phyloP scores from a whole-genome alignment of 371 early-diverging fungal species.

The Ecytonucleospora hepatopenaei region DNA sequence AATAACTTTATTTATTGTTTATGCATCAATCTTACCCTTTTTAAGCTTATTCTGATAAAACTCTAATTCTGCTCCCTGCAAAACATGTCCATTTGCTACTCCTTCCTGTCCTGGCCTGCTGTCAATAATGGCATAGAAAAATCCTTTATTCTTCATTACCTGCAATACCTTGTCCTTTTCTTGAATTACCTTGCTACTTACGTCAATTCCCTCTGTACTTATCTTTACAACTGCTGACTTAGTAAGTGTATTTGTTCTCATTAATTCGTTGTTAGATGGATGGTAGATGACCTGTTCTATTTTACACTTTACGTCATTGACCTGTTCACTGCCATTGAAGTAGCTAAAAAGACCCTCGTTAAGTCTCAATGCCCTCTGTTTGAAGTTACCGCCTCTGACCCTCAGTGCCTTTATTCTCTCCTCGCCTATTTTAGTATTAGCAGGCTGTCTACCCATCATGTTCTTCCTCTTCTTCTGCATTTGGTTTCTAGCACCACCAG shows the following conservation, averaged over 20 bases:
- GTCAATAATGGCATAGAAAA: constrained; percentile 72
- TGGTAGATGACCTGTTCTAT: constrained; percentile 93
- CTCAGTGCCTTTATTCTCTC: constrained; percentile 82
- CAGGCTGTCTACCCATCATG: constrained; percentile 88
- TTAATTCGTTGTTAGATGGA: constrained; percentile 97
- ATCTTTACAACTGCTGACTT: constrained; percentile 93
- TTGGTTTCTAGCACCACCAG: constrained; percentile 90
- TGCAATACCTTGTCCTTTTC: constrained; percentile 70
- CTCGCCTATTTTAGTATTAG: constrained; percentile 86
- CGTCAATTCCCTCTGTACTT: constrained; percentile 92
- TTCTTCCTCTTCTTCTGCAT: constrained; percentile 97
- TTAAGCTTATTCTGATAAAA: constrained; percentile 82
- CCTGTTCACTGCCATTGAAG: neutral
- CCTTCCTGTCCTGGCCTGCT: constrained; percentile 98
- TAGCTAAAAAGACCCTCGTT: constrained; percentile 69
- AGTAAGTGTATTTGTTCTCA: constrained; percentile 98
- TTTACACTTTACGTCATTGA: constrained; percentile 59
- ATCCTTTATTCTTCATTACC: constrained; percentile 82
- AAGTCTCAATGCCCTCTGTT: constrained; percentile 90
- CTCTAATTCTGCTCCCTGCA: constrained; percentile 92
- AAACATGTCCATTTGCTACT: constrained; percentile 88
- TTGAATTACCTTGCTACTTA: constrained; percentile 72
- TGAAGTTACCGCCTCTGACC: constrained; percentile 93
- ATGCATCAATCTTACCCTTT: constrained; percentile 58
- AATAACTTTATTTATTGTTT: neutral